Evolutionary conservation across 139 green algal species (phyloP), one percentile per base, ranked within the genome.

Genomic region (Auxenochlorella protothecoides): DNA sequence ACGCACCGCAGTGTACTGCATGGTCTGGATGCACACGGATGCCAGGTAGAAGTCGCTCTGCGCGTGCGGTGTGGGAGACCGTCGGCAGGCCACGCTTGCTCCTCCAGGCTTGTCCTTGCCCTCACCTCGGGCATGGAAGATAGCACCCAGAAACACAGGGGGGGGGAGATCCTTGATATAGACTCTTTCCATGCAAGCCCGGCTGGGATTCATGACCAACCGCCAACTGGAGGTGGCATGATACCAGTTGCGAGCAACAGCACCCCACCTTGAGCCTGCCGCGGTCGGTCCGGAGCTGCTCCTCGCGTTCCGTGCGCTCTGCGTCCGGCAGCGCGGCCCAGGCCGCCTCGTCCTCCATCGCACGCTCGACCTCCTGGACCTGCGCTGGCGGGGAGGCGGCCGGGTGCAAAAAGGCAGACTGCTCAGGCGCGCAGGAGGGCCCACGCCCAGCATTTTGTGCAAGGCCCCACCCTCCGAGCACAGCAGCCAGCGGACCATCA

Each of bases 1-100:
- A 55, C 72, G 68, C 72, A 77, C 70, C 4, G 90, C 91, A 16
- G 86, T 90, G 76, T 89, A 90, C 65, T 87, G 78, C 77, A 97
- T 84, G 53, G 87, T 81, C 15, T 73, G 63, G 9, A 96, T 77
- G 56, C 83, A 79, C 4, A 85, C 75, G 3, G 75, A 77, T 2
- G 91, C 81, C 5, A 88, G 74, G 53, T 80, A 56, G 56, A 95
- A 83, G 56, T 91, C 71, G 44, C 55, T 70, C 52, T 71, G 74
- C 53, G 85, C 63, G 12, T 81, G 63, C 12, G 55, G 13, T 14
- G 5, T 53, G 5, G 53, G 14, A 60, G 27, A 16, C 53, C 2
- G 63, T 6, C 15, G 44, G 62, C 62, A 52, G 10, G 54, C n/a
- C 5, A 13, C 16, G 6, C 64, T 54, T 11, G 12, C 62, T 15